A percentile compares a stretch with the other conserved stretches of the same genome.
These are phyloP conservation scores for Fraxinus xanthoxyloides DNA, from an alignment of 305 asterid species.

Conservation along the genomic window DNA sequence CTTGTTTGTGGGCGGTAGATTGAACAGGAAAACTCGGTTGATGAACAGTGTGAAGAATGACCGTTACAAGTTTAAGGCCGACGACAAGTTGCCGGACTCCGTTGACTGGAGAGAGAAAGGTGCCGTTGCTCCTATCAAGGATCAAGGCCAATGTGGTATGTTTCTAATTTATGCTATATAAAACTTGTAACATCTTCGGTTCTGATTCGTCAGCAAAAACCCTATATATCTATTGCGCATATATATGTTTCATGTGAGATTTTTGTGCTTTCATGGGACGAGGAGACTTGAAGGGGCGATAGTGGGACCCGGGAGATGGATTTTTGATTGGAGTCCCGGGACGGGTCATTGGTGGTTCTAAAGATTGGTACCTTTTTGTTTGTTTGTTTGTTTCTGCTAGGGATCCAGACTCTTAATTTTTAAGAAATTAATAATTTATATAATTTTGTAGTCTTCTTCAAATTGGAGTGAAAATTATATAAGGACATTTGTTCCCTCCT, in stretches of 20 bases:
- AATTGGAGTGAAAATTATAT: not conserved
- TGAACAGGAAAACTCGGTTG: not conserved
- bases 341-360: not conserved
- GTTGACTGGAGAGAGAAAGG: conserved; percentile 10
- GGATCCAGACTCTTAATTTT: not conserved
- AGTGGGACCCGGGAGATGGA: not conserved
- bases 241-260: not conserved
- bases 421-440: not conserved
- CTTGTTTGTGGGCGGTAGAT: not conserved
- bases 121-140: conserved; percentile 2
- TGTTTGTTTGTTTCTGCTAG: not conserved
- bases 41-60: not conserved
- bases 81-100: not conserved
- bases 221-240: not conserved
- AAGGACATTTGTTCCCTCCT: not conserved
- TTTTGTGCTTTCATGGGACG: not conserved
- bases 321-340: not conserved
- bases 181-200: not conserved
- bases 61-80: not conserved
- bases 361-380: not conserved
- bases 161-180: not conserved
- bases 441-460: not conserved
- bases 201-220: not conserved
- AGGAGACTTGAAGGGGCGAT: not conserved
- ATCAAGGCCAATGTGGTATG: conserved; percentile 15